phyloP scores from a whole-genome alignment of 2,329 filamentous ascomycete genomes.

The Zarea fungicola region DNA sequence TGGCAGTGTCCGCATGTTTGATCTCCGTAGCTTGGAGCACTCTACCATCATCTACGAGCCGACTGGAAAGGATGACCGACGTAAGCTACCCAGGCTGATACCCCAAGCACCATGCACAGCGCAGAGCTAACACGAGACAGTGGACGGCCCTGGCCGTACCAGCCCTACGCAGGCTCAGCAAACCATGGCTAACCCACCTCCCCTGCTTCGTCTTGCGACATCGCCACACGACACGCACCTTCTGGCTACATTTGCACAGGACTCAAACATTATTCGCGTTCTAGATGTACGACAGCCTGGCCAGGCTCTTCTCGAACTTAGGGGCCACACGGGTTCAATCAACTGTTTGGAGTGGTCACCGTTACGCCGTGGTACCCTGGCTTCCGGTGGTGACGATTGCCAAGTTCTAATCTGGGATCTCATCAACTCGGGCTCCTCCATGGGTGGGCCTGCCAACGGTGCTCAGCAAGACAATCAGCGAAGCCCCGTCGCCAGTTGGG shows the following conservation, averaged over 20 bases:
- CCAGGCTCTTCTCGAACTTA: constrained; percentile 87
- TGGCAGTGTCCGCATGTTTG: constrained; percentile 97
- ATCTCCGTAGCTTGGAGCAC: constrained; percentile 90
- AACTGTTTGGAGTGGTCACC: constrained; percentile 98
- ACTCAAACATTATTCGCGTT: constrained; percentile 88
- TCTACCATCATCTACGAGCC: constrained; percentile 99
- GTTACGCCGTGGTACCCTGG: constrained; percentile 76
- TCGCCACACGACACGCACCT: constrained; percentile 95
- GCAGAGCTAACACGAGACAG: constrained; percentile 27
- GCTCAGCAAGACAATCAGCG: constrained; percentile 51
- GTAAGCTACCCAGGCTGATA: no score
- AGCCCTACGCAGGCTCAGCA: constrained; percentile 73
- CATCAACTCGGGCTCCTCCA: constrained; percentile 54
- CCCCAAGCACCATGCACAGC: not conserved
- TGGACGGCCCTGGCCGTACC: constrained; percentile 56
- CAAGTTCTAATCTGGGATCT: constrained; percentile 93
- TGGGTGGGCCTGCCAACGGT: constrained; percentile 41
- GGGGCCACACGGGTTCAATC: constrained; percentile 77
- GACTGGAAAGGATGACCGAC: constrained; percentile 73
- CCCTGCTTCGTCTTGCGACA: constrained; percentile 74
- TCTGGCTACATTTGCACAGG: constrained; percentile 92
- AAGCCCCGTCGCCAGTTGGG: constrained; percentile 71
- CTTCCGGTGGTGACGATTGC: constrained; percentile 87
- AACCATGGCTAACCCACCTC: constrained; percentile 70
- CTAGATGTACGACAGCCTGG: constrained; percentile 94